Base-by-base conservation (phyloP, 208 protist genomes). In the Zelonia costaricensis region DNA sequence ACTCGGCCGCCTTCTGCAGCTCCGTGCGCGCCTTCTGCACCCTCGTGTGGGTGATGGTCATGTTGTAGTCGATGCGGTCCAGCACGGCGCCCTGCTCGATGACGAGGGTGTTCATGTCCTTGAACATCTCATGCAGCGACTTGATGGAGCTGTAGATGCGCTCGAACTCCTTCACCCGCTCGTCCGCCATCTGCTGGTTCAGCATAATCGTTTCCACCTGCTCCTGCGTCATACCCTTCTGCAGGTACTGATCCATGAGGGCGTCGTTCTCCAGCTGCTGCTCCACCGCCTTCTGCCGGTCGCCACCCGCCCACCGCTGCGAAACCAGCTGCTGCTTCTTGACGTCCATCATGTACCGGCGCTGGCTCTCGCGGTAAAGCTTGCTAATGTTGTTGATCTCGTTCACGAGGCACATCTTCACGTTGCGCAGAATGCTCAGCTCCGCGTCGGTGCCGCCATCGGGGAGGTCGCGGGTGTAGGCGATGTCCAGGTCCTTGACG, bases 61-160 rank as follows among this genome's bases (percentile, higher is more conserved):
- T 97, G 84, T 98, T 98, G 75, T 97, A 97, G 74, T 98, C 96
- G 47, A 98, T 97, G 25, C 96, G 89, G 58, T 98, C 96, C 6
- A 98, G 70, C 36, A 98, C 74, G 0, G 96, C 94, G 27, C 96
- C 95, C 63, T 98, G 95, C 59, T 97, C 93, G 80, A 97, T 96
- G 18, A 98, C 86, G 15, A 97, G 78, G 13, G 81, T 84, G 62
- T 92, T 94, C 74, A 98, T 76, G 55, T 98, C 93, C 54, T 94
- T 92, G 71, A 97, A 98, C 90, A 97, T 97, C 39, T 97, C 91
- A 52, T 97, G 92, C 36, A 98, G 76, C 0, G 94, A 94, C 51
- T 94, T 96, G 68, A 98, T 97, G 38, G 90, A 97, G 45, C 71
- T 85, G 62, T 94, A 93, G 56, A 98, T 97, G 27, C 86, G 76